These are phyloP conservation scores for Tetrapisispora taiwanensis DNA, from an alignment of 805 yeast genomes.

Conservation along the genomic window DNA sequence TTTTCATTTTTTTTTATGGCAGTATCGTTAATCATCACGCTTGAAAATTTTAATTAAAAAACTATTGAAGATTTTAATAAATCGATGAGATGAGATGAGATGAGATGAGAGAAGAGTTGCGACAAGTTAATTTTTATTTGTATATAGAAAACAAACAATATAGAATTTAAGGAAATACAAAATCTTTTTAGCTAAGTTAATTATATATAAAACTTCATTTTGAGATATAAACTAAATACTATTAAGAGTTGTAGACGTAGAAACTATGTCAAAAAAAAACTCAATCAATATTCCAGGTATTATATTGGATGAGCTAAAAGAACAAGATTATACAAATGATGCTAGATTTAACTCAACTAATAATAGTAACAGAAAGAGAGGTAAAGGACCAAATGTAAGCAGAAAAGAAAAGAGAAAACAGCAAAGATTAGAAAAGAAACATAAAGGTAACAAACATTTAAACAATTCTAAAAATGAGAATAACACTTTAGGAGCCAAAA, in stretches of 20 bases:
- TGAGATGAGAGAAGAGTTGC: too few species aligned
- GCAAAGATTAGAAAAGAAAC: constrained; percentile 30
- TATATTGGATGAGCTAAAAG: constrained; percentile 43
- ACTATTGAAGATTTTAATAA: not conserved
- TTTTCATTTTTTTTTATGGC: not conserved
- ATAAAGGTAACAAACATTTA: constrained; percentile 15
- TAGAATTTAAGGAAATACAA: too few species aligned
- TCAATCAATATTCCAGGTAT: constrained; percentile 48
- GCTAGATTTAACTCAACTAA: constrained; percentile 26
- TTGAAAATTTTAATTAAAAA: constrained; percentile 1
- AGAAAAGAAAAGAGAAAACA: constrained; percentile 37
- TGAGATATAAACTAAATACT: too few species aligned
- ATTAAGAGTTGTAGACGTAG: too few species aligned
- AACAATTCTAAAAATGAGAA: constrained; percentile 6
- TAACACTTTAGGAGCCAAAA: not conserved
- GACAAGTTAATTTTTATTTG: too few species aligned
- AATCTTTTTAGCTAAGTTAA: too few species aligned
- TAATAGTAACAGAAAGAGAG: constrained; percentile 27
- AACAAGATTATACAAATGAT: constrained; percentile 35
- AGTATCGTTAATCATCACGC: not conserved
- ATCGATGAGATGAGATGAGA: not conserved
- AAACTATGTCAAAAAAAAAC: constrained; percentile 5
- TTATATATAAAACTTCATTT: too few species aligned
- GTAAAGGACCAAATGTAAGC: constrained; percentile 18
- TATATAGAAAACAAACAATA: too few species aligned